Evolutionary conservation across 441 rosid species (phyloP).

Genomic region (Mallotus repandus): DNA sequence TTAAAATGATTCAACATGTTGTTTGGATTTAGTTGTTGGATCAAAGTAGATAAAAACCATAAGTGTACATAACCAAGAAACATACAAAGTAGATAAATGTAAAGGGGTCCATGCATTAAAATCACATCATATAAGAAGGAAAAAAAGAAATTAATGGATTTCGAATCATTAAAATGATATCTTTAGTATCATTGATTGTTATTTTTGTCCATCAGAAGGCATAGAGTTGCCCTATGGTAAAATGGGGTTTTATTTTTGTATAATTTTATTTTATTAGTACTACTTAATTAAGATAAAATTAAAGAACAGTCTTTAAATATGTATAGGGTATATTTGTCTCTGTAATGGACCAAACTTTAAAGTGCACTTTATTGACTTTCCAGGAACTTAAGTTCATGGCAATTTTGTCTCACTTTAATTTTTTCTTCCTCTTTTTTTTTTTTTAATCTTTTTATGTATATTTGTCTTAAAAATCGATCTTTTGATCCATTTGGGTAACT

Average conservation of each 20-base stretch:
- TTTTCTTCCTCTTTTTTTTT: conserved; percentile 13
- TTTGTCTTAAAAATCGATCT: not conserved
- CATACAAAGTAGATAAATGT: conserved; percentile 8
- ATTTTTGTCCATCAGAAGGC: not conserved
- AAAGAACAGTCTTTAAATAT: not conserved
- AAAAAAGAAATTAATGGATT: not conserved
- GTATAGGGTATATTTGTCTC: conserved; percentile 37
- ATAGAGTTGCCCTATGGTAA: conserved; percentile 6
- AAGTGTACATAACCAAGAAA: conserved; percentile 1
- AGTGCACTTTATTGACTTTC: conserved; percentile 39
- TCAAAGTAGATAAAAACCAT: conserved; percentile 3
- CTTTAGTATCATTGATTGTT: no score
- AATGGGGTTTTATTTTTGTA: not conserved
- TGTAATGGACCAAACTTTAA: conserved; percentile 28
- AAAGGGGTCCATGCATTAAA: conserved; percentile 26
- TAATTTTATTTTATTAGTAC: no score
- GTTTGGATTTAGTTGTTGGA: conserved; percentile 21
- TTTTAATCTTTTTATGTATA: not conserved
- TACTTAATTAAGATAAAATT: not conserved
- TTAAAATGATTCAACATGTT: conserved; percentile 10
- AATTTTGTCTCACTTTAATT: conserved; percentile 36
- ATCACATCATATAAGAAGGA: not conserved
- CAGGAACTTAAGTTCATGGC: conserved; percentile 17
- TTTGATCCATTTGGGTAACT: conserved; percentile 20
- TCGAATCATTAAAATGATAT: not conserved